Evolutionary conservation across 2,329 filamentous ascomycete species (phyloP).

Genomic region (Fusarium tjaetaba): DNA sequence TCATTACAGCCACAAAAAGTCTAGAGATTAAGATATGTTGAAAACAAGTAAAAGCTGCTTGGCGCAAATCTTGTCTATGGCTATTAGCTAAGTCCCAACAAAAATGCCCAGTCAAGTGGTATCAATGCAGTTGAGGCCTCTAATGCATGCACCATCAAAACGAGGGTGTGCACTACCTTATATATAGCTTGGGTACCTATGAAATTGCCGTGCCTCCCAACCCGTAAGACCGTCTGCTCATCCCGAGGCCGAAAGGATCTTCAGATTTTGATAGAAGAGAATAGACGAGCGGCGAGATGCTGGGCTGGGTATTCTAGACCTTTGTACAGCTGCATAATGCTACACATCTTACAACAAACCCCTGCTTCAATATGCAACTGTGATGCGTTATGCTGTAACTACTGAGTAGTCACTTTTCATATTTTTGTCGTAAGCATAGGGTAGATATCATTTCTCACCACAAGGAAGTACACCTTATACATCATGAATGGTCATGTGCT

Average conservation of each 20-base stretch:
- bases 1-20: background rate
- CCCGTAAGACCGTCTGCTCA: background rate
- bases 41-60: background rate
- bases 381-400: background rate
- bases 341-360: background rate
- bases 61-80: background rate
- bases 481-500: background rate
- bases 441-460: background rate
- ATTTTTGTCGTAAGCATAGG: background rate
- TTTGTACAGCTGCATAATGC: background rate
- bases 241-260: constrained; percentile 35
- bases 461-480: background rate
- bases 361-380: constrained; percentile 9
- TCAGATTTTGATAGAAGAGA: background rate
- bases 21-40: background rate
- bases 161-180: background rate
- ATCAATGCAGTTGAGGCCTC: constrained; percentile 29
- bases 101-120: constrained; percentile 10
- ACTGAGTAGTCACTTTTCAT: background rate
- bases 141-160: constrained; percentile 11
- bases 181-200: background rate
- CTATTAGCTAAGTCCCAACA: constrained; percentile 29
- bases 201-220: background rate
- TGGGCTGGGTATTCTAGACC: constrained; percentile 25
- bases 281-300: background rate